Conservation (phyloP, 352 stramenopile genomes). For the Phytophthora pistaciae region DNA sequence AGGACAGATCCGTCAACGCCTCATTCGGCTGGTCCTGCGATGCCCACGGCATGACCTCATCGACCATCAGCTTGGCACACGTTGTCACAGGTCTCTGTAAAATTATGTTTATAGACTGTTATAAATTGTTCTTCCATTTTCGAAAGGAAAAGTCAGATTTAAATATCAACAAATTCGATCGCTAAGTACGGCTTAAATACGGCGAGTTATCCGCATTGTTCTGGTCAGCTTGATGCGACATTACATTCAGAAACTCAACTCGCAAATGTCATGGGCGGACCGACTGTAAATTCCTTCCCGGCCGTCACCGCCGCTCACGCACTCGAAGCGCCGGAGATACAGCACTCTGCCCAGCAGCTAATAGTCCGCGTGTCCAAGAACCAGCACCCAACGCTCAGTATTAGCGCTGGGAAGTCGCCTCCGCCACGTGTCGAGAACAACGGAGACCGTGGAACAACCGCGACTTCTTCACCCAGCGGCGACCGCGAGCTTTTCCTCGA, state of each 20-base stretch:
- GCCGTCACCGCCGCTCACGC: not conserved
- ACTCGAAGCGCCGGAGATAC: not conserved
- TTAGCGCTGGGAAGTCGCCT: not conserved
- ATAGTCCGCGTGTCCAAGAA: not conserved
- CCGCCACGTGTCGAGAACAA: not conserved
- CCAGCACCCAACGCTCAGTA: not conserved
- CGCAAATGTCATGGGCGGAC: not conserved
- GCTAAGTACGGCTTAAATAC: not conserved
- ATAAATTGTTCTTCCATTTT: no score
- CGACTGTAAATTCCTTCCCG: not conserved
- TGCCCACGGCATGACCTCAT: no score
- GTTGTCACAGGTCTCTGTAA: no score
- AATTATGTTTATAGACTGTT: no score
- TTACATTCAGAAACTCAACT: not conserved
- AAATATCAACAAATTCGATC: no score
- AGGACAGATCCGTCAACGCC: no score
- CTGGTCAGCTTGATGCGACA: no score
- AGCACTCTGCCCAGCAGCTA: not conserved
- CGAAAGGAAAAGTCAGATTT: no score
- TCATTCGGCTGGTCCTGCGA: no score
- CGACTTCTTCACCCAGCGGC: not conserved
- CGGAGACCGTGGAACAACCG: not conserved
- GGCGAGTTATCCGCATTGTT: not conserved
- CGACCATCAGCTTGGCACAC: no score
- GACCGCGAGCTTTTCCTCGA: conserved; percentile 4